Conservation (phyloP, 495 filamentous ascomycete species). For the Xylaria acuta region DNA sequence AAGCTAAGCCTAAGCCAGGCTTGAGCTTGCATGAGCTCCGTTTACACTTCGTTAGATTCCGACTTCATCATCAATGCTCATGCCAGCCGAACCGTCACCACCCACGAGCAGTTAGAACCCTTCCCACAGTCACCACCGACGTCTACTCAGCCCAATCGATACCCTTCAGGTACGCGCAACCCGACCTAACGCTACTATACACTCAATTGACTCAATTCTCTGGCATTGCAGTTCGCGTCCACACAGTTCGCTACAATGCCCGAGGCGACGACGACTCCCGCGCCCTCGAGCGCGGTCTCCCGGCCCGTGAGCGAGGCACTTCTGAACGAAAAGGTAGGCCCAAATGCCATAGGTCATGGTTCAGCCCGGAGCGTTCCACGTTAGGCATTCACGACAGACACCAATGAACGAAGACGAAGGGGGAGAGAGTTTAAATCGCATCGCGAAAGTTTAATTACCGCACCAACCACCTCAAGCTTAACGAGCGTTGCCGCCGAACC, state of each 20-base stretch:
- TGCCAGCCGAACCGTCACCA: conserved; percentile 21
- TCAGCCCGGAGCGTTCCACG: not conserved
- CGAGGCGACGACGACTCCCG: conserved; percentile 47
- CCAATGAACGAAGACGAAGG: not conserved
- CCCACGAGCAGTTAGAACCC: not conserved
- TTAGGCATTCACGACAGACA: not conserved
- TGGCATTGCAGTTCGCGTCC: conserved; percentile 9
- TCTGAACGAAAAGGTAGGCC: conserved; percentile 89
- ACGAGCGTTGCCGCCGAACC: not conserved
- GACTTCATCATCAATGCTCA: conserved; percentile 20
- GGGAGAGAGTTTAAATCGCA: not conserved
- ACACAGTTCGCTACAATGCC: conserved; percentile 42
- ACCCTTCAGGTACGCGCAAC: conserved; percentile 11
- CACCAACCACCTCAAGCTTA: not conserved
- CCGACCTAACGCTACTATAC: not conserved
- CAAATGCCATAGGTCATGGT: not conserved
- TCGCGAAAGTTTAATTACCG: conserved; percentile 17
- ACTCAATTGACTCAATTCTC: conserved; percentile 15
- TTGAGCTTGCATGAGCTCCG: conserved; percentile 18
- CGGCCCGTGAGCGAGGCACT: conserved; percentile 92
- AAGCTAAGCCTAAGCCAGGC: not conserved
- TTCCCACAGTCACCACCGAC: not conserved
- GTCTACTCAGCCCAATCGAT: not conserved
- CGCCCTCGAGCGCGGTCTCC: conserved; percentile 50
- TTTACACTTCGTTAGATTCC: conserved; percentile 24